Conservation (phyloP, 148 eudicot species). For the Rheum nobile region DNA sequence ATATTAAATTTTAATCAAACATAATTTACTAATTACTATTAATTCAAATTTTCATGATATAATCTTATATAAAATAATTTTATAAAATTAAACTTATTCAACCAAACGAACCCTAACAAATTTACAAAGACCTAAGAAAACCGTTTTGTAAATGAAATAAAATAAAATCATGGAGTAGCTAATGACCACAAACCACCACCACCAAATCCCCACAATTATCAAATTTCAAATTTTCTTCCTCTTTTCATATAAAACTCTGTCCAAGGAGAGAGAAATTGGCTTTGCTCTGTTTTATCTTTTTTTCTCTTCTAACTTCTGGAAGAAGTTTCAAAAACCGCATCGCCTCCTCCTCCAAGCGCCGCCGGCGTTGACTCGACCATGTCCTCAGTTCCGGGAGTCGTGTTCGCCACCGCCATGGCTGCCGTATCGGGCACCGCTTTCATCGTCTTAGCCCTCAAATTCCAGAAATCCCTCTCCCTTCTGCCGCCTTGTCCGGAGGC, state of each 20-base stretch:
- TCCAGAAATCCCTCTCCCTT: constrained; percentile 29
- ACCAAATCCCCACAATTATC: neutral
- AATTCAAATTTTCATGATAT: too few relatives aligned
- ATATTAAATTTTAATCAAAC: too few relatives aligned
- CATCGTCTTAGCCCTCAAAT: constrained; percentile 40
- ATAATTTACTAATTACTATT: too few relatives aligned
- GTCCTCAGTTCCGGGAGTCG: constrained; percentile 15
- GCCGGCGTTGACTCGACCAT: neutral
- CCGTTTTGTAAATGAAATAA: neutral
- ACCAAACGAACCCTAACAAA: too few relatives aligned
- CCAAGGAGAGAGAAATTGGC: neutral
- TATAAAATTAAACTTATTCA: too few relatives aligned
- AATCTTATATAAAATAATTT: too few relatives aligned
- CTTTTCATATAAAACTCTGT: neutral
- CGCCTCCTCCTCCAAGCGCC: neutral
- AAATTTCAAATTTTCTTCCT: neutral
- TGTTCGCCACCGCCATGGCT: constrained; percentile 81
- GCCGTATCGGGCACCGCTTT: constrained; percentile 67
- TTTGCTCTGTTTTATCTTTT: neutral
- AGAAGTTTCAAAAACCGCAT: neutral
- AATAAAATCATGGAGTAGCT: neutral
- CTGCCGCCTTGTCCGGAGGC: constrained; percentile 1
- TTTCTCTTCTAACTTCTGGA: neutral
- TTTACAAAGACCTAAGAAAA: neutral
- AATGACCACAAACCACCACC: neutral